These are phyloP conservation scores for Novymonas esmeraldas DNA, from an alignment of 208 protist species.

Conservation along the genomic window DNA sequence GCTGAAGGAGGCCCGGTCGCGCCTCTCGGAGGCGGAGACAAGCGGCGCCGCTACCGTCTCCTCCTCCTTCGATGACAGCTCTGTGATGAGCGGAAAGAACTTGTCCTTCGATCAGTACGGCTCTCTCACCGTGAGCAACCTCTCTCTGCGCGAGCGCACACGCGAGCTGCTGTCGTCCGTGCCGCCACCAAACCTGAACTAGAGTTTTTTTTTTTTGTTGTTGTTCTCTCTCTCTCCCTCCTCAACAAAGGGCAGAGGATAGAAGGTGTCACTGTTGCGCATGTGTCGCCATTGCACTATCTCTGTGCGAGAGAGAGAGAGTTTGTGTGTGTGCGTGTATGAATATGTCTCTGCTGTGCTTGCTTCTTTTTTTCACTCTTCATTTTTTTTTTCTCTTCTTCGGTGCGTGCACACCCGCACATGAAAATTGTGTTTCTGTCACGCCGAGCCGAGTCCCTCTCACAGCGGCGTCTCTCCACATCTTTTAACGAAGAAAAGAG, in stretches of 20 bases:
- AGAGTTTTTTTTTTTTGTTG: slow-evolving; percentile 7
- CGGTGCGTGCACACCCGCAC: too few relatives aligned
- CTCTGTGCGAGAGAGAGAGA: background rate
- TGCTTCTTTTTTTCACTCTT: background rate
- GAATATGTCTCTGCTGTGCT: background rate
- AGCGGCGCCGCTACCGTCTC: background rate
- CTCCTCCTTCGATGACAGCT: slow-evolving; percentile 20
- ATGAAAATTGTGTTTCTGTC: too few relatives aligned
- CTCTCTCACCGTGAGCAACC: slow-evolving; percentile 14
- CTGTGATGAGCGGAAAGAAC: background rate
- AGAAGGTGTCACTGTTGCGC: background rate
- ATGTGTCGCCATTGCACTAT: background rate
- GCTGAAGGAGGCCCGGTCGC: slow-evolving; percentile 43
- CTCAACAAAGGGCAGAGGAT: background rate
- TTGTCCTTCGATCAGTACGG: slow-evolving; percentile 11
- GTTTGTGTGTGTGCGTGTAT: background rate
- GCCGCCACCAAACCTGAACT: slow-evolving; percentile 13
- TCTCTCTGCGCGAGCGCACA: slow-evolving; percentile 32
- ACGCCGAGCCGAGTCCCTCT: too few relatives aligned
- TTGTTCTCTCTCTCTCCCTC: too few relatives aligned
- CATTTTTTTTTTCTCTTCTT: background rate
- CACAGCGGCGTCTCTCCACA: too few relatives aligned
- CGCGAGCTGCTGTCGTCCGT: slow-evolving; percentile 34
- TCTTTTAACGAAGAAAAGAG: background rate
- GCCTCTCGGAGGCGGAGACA: slow-evolving; percentile 36